Percentiles rank a stretch among this genome's conserved stretches.
Conservation (phyloP, 495 filamentous ascomycete species). For the Aspergillus sclerotiicarbonarius region DNA sequence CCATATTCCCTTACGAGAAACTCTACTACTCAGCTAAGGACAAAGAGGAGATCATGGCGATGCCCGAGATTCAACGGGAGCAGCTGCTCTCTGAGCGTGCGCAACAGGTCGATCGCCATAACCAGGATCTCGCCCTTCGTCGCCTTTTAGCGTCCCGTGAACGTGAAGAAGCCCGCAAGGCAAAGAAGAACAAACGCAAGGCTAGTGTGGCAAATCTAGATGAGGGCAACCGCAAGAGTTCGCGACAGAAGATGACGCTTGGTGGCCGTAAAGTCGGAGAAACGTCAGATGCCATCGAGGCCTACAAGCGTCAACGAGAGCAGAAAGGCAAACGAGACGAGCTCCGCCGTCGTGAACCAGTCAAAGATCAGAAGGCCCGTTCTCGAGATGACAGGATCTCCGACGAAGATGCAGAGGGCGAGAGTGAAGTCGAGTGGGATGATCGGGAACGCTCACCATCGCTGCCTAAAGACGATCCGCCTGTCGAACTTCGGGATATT, state of each 20-base stretch:
- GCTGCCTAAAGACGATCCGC: conserved; percentile 52
- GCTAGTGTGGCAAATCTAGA: conserved; percentile 72
- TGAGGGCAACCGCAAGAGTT: conserved; percentile 71
- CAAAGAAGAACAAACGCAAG: conserved; percentile 78
- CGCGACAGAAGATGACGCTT: conserved; percentile 74
- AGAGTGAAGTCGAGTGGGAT: conserved; percentile 79
- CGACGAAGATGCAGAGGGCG: conserved; percentile 67
- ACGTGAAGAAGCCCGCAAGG: conserved; percentile 54
- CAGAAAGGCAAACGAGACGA: conserved; percentile 72
- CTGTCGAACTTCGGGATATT: conserved; percentile 72
- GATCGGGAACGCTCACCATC: conserved; percentile 46
- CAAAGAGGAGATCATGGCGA: conserved; percentile 75
- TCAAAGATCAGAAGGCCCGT: conserved; percentile 54
- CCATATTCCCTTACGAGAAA: conserved; percentile 83
- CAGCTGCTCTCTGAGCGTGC: conserved; percentile 84
- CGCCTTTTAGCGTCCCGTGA: conserved; percentile 70
- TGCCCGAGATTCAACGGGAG: conserved; percentile 89
- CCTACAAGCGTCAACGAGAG: conserved; percentile 79
- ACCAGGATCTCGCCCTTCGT: conserved; percentile 81
- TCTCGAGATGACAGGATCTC: conserved; percentile 49
- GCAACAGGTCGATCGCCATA: conserved; percentile 72
- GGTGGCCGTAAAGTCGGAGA: conserved; percentile 78
- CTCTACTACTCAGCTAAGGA: conserved; percentile 78
- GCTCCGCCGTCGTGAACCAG: conserved; percentile 62
- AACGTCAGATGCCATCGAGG: conserved; percentile 71